Percentiles rank a stretch among this genome's conserved stretches.
Evolutionary conservation across 2,329 filamentous ascomycete species (phyloP).

Genomic region (Daldinia sp.): DNA sequence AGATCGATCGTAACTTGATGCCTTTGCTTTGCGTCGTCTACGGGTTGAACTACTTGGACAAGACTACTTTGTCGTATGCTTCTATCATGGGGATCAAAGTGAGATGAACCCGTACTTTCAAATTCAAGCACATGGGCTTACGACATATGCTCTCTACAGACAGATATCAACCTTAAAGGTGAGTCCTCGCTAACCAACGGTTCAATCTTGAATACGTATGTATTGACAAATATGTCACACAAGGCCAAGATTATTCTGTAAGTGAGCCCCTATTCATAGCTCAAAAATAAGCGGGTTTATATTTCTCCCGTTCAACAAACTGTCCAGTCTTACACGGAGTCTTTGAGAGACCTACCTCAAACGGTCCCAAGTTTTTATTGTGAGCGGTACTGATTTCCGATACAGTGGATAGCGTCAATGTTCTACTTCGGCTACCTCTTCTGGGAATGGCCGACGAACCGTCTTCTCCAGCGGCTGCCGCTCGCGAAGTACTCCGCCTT

Average conservation of each 20-base stretch:
- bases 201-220: not conserved
- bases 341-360: not conserved
- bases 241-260: conserved; percentile 57
- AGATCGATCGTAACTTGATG: conserved; percentile 62
- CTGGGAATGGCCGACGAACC: conserved; percentile 75
- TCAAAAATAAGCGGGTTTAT: not conserved
- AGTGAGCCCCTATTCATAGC: conserved; percentile 27
- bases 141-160: conserved; percentile 27
- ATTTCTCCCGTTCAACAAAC: not conserved
- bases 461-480: conserved; percentile 72
- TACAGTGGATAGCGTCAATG: conserved; percentile 61
- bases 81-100: conserved; percentile 65
- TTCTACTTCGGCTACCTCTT: conserved; percentile 64
- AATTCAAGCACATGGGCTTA: conserved; percentile 7
- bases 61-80: conserved; percentile 60
- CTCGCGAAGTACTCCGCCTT: conserved; percentile 74
- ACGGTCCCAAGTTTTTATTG: too few species aligned
- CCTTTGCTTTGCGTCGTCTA: conserved; percentile 69
- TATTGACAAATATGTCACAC: conserved; percentile 19
- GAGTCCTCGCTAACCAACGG: conserved; percentile 4
- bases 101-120: conserved; percentile 13
- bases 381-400: conserved; percentile 9
- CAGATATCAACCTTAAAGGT: conserved; percentile 48
- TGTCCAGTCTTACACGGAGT: not conserved
- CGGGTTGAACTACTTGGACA: conserved; percentile 67